Evolutionary conservation across 768 basidiomycete species (phyloP).

Genomic region (Lentinula edodes): DNA sequence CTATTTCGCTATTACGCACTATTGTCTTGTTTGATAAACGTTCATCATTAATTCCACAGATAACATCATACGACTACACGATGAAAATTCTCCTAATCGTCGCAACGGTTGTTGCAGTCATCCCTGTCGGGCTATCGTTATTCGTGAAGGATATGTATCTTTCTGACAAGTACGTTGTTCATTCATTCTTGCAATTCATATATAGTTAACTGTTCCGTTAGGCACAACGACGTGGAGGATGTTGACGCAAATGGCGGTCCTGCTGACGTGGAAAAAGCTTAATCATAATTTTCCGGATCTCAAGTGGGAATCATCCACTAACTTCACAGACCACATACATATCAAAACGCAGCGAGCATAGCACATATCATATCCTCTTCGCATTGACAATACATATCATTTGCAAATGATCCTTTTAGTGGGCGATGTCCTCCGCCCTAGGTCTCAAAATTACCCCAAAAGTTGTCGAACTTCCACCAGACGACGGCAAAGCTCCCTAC

Average conservation of each 20-base stretch:
- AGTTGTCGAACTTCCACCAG: background rate
- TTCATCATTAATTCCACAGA: background rate
- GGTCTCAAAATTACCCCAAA: too few relatives aligned
- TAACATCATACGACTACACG: conserved; percentile 26
- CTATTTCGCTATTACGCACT: too few relatives aligned
- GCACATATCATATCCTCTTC: too few relatives aligned
- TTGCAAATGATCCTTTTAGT: too few relatives aligned
- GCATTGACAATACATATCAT: too few relatives aligned
- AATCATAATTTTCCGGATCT: background rate
- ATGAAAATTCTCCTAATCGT: conserved; percentile 35
- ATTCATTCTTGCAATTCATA: background rate
- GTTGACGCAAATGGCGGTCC: background rate
- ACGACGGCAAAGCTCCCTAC: background rate
- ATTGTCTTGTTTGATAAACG: too few relatives aligned
- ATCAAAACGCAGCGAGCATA: too few relatives aligned
- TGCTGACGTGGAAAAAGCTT: background rate
- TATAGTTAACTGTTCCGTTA: background rate
- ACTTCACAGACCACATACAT: too few relatives aligned
- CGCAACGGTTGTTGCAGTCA: conserved; percentile 32
- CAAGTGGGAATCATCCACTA: too few relatives aligned
- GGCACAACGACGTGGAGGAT: conserved; percentile 5
- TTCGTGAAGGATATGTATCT: conserved; percentile 44
- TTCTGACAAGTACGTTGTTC: conserved; percentile 34
- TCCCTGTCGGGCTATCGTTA: conserved; percentile 43
- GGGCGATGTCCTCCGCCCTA: too few relatives aligned